Evolutionary conservation across 805 yeast species (phyloP), one percentile per base, ranked within the genome.

Genomic region (Wickerhamiella lipophila): DNA sequence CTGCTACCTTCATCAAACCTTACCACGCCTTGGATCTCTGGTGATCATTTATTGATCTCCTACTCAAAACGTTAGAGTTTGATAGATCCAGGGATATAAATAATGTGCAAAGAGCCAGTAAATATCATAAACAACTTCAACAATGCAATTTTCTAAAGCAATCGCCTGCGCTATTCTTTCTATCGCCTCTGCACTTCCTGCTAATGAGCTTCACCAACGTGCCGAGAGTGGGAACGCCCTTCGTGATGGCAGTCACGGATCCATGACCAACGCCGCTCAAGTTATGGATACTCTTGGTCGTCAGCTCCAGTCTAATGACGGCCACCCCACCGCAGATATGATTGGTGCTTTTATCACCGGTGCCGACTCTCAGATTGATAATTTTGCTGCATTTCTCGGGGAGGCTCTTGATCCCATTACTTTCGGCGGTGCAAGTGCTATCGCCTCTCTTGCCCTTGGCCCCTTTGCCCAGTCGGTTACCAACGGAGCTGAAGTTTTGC

Each of bases 331-430:
- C 15, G 42, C 52, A 49, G 60, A 55, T 23, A 30, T 45, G 26
- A 46, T 57, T 34, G 32, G 49, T 21, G 58, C 57, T 29, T 47
- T 51, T 35, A 58, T 63, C 43, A 59, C 65, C 16, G 66, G 65
- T 26, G 52, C 60, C 19, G 67, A 63, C 50, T 59, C 61, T 15
- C 66, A 63, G 54, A 53, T 59, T 50, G 65, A 62, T 49, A 63
- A 63, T 50, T 50, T 52, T 9, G 53, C 57, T 21, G 60, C 59
- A 19, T 49, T 55, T 25, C 49, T 55, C 29, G 49, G 53, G 27
- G 43, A 43, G 35, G 54, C 53, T n/a, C 48, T 54, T 13, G 51
- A 52, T 15, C 56, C 58, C 9, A 12, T 56, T n/a, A 58, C 63
- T 21, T 50, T 50, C 6, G 64, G 65, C 19, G 35, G 55, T 21